phyloP scores from a whole-genome alignment of 1,284 basidiomycete genomes.

The Malassezia nana region DNA sequence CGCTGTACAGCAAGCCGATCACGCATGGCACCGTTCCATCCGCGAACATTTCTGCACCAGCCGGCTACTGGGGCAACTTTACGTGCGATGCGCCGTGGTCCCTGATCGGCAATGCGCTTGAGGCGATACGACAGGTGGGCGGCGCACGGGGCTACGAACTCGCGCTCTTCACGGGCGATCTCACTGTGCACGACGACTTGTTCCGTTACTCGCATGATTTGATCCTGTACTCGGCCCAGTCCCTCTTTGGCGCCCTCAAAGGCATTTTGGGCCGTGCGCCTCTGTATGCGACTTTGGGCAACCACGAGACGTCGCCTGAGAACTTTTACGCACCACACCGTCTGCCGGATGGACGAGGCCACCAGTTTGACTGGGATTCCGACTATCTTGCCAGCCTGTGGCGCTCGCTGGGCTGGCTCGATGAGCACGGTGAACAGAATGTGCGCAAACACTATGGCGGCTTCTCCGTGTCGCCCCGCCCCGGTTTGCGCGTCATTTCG shows the following conservation, averaged over 20 bases:
- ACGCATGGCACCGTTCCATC: constrained; percentile 37
- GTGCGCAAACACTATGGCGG: constrained; percentile 64
- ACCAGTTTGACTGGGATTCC: constrained; percentile 41
- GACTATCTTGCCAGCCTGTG: constrained; percentile 22
- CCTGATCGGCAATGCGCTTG: constrained; percentile 57
- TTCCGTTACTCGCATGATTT: constrained; percentile 36
- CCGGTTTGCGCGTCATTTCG: constrained; percentile 64
- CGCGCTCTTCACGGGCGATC: constrained; percentile 64
- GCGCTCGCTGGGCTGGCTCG: constrained; percentile 58
- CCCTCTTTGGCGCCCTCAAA: constrained; percentile 31
- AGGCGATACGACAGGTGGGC: constrained; percentile 59
- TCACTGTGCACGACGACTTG: constrained; percentile 53
- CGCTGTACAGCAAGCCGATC: constrained; percentile 40
- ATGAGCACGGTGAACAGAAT: constrained; percentile 55
- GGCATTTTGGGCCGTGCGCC: constrained; percentile 30
- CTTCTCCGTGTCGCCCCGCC: constrained; percentile 60
- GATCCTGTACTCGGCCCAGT: constrained; percentile 36
- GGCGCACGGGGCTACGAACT: constrained; percentile 59
- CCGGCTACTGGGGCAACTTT: constrained; percentile 40
- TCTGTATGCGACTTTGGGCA: constrained; percentile 40
- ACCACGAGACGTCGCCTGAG: constrained; percentile 38
- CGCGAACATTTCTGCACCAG: constrained; percentile 23
- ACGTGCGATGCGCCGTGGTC: constrained; percentile 62
- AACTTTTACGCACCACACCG: constrained; percentile 28
- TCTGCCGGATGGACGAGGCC: constrained; percentile 28